These are phyloP conservation scores for Cynara cardunculus DNA, from an alignment of 129 eudicot species.

Conservation along the genomic window DNA sequence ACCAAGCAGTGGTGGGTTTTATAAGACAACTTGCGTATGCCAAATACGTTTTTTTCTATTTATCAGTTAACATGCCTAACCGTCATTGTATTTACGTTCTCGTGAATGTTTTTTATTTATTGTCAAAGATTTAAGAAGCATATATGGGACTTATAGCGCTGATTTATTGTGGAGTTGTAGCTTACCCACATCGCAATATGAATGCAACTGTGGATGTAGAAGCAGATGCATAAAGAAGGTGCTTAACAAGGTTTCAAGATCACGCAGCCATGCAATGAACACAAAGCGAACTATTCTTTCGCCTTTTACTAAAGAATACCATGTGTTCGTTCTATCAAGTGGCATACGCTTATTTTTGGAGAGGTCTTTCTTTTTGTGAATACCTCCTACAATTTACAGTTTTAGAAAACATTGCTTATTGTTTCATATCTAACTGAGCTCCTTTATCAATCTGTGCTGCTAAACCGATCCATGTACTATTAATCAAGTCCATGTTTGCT, in stretches of 20 bases:
- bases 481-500: too few species aligned
- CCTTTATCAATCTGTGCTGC: too few species aligned
- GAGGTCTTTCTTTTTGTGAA: neutral
- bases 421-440: too few species aligned
- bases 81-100: neutral
- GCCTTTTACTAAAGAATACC: constrained; percentile 84
- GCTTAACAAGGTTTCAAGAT: too few species aligned
- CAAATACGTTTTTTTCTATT: too few species aligned
- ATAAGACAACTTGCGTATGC: neutral
- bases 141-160: neutral
- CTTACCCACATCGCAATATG: neutral
- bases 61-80: too few species aligned
- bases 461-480: too few species aligned
- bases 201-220: too few species aligned
- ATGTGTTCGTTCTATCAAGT: constrained; percentile 34
- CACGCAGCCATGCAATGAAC: constrained; percentile 30
- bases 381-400: neutral
- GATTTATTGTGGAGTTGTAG: too few species aligned
- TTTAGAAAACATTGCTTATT: too few species aligned
- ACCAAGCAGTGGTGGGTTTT: neutral
- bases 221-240: too few species aligned
- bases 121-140: neutral
- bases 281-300: constrained; percentile 76
- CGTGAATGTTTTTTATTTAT: neutral
- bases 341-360: constrained; percentile 28